Evolutionary conservation across 345 rosid species (phyloP).

Genomic region (Noccaea caerulescens): DNA sequence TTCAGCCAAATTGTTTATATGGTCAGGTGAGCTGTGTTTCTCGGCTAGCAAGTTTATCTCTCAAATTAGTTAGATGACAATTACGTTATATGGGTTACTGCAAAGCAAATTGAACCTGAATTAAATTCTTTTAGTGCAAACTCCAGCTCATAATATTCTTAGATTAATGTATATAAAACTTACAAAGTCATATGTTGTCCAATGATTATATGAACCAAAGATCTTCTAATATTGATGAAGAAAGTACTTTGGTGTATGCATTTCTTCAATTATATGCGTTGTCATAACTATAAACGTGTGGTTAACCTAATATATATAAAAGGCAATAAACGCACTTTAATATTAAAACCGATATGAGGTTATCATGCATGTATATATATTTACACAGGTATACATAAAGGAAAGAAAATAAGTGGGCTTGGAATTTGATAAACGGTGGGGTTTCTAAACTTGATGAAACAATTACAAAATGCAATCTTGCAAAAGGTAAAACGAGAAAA

Average conservation of each 20-base stretch:
- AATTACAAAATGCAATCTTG: conserved; percentile 43
- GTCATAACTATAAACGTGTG: neutral
- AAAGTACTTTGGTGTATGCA: neutral
- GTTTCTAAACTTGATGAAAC: conserved; percentile 37
- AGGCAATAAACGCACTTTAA: no score
- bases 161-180: neutral
- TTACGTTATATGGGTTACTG: no score
- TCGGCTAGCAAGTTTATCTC: no score
- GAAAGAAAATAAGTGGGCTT: conserved; percentile 46
- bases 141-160: neutral
- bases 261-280: neutral
- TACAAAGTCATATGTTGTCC: neutral
- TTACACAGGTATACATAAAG: neutral
- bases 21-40: no score
- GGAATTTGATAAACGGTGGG: conserved; percentile 69
- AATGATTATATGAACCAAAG: conserved; percentile 14
- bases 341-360: no score
- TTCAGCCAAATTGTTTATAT: no score
- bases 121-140: neutral
- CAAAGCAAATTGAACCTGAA: no score
- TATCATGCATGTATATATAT: no score
- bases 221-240: neutral
- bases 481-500: conserved; percentile 48
- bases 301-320: neutral
- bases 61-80: no score